Base-by-base conservation (phyloP, 2,329 filamentous ascomycete species). In the Escovopsis sp. region DNA sequence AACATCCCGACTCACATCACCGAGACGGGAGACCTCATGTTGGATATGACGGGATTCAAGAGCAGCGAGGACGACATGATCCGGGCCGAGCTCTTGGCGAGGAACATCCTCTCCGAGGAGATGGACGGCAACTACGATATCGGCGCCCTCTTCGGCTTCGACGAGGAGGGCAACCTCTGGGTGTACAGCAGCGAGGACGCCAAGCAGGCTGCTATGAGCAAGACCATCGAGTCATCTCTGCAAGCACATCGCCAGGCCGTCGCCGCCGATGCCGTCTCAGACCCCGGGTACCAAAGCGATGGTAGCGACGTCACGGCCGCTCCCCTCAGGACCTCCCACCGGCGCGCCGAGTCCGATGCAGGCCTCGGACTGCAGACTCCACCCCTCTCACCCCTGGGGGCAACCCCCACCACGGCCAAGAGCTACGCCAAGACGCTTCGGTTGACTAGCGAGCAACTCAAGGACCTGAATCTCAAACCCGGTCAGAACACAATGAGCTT, bases 101-200 rank as follows among this genome's bases (percentile, higher is more conserved):
- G 91, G 19, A 91, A 89, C 59, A 86, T 98, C 40, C 72, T 98
- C 11, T 81, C 87, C 0, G 87, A 98, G 57, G 89, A 96, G 62
- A 66, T 96, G 12, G 85, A 94, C 54, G 91, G 88, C 19, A 87
- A 89, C 56, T 95, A 95, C 59, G 91, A 98, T 57, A 94, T 98
- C 53, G 91, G 91, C 6, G 82, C 89, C 2, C 70, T 98, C 28
- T 94, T 98, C 53, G 91, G 88, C 11, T 89, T 91, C 37, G 91
- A 98, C 56, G 87, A 94, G 55, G 79, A 91, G 46, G 91, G 91
- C 6, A 98, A 98, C 54, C 70, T 98, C n/a, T 96, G 91, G 89
- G 96, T 98, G 51, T 98, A 98, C 65, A 91, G 87, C 63, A 96
- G 88, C 53, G 88, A 96, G 60, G 88, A 94, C 56, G 87, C 91